phyloP scores from a whole-genome alignment of 192 early-diverging fungal genomes.

The Entomortierella chlamydospora region DNA sequence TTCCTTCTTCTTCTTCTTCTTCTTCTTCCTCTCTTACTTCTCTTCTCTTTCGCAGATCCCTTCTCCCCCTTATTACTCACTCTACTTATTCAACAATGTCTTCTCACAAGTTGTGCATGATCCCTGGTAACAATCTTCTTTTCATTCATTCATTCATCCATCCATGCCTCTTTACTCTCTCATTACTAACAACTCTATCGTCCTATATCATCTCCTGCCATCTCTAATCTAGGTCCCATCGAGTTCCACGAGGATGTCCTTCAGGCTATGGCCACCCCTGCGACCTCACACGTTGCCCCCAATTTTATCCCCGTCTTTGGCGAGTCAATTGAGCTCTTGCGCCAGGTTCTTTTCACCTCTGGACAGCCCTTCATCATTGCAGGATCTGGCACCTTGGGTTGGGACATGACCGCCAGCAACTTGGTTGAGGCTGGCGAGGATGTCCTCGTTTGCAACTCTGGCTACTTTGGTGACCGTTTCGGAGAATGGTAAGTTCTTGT shows the following conservation, averaged over 20 bases:
- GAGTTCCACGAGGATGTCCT: conserved; percentile 94
- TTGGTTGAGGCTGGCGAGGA: conserved; percentile 89
- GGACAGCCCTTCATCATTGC: conserved; percentile 96
- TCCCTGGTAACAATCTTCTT: conserved; percentile 73
- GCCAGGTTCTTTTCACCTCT: conserved; percentile 82
- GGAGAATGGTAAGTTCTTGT: conserved; percentile 78
- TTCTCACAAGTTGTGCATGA: conserved; percentile 90
- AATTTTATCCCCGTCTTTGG: conserved; percentile 90
- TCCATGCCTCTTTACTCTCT: not conserved
- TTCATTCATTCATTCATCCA: not conserved
- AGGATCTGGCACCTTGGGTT: conserved; percentile 97
- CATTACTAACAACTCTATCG: not conserved
- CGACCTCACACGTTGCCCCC: conserved; percentile 94
- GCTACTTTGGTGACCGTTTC: conserved; percentile 97
- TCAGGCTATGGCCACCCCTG: conserved; percentile 85
- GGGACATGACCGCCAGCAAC: conserved; percentile 96
- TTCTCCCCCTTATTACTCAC: conserved; percentile 11
- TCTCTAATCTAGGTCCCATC: conserved; percentile 75
- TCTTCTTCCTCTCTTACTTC: not conserved
- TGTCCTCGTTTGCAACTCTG: conserved; percentile 90
- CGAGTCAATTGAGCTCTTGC: conserved; percentile 84
- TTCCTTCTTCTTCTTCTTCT: conserved; percentile 10
- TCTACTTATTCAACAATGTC: conserved; percentile 50
- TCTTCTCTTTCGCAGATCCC: not conserved
- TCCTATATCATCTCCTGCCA: not conserved